Base-by-base conservation (phyloP, 495 filamentous ascomycete species). In the Opeltia flavorubescens region DNA sequence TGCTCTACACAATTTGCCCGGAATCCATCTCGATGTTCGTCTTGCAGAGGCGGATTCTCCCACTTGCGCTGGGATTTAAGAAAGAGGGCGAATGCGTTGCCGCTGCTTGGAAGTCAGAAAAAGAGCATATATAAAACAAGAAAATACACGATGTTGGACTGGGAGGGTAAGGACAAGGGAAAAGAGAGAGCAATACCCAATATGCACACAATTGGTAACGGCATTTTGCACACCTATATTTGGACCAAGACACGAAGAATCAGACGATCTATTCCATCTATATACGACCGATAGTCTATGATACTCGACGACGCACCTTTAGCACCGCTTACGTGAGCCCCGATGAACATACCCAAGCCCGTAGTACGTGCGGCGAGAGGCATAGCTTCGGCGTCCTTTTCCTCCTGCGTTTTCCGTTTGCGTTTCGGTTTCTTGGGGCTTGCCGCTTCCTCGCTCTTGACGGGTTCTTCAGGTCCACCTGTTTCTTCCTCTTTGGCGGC, bases 51-150 rank as follows among this genome's bases (percentile, higher is more conserved):
- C 1, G 89, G 88, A 54, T 82, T 89, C n/a, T 71, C 67, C 91
- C 91, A 98, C 66, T 93, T 95, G 33, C 86, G 77, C 59, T 96
- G 93, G 0, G 84, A 91, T 59, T 96, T 96, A 47, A 96, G 72
- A 63, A 98, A 98, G 18, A 96, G 64, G 12, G 91, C 91, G 51
- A 95, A 91, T 18, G 88, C 77, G 57, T 98, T 98, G 20, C 80
- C 87, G 46, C 89, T 78, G 35, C 25, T 41, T 20, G 15, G 12
- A 17, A 9, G 34, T 36, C 11, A 36, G 34, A 36, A 36, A 29
- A 36, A 44, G 44, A 33, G 25, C 59, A 50, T 60, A 54, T 42
- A 17, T 39, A 23, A 5, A 8, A 27, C 29, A n/a, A n/a, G 35
- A 13, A 8, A 17, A 17, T 43, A n/a, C n/a, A n/a, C n/a, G n/a